Base-by-base conservation (phyloP, 352 stramenopile genomes). In the Phytophthora ramorum region DNA sequence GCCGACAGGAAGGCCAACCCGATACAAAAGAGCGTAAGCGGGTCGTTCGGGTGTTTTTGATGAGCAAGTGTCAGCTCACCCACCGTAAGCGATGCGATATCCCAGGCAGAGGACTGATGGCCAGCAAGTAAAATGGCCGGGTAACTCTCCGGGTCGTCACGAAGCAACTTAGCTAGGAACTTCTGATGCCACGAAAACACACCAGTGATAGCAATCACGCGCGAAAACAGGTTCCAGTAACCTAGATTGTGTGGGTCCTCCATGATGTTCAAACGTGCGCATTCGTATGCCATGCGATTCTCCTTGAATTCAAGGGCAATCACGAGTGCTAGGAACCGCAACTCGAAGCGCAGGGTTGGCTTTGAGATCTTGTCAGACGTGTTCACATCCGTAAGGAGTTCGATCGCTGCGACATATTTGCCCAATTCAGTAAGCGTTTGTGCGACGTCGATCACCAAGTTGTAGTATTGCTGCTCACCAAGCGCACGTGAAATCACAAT, bases 111-210 rank as follows among this genome's bases (percentile, higher is more conserved):
- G 6, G 86, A 96, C 44, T 93, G 88, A 44, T 95, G 88, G 2
- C 88, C 88, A 35, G 86, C 88, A 24, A 96, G 78, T 16, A 96
- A 62, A 40, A 93, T 94, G 1, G 85, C 84, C 7, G 88, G 85
- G 50, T 91, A 94, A 56, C 84, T 92, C 47, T 90, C 75, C 0
- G 88, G 84, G 20, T 95, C 78, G 22, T 95, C 83, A 20, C 83
- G 78, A 7, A 96, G 37, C 10, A 96, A 55, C 67, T 95, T 96
- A 6, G 87, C 85, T 6, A 96, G 51, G 22, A 96, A 96, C 52
- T 96, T 96, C 35, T 96, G 87, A 28, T 96, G 87, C 81, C 83
- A 96, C 12, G 87, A 96, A 68, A 91, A 96, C 3, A 94, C 85
- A 17, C 87, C 87, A 4, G 85, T 94, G 58, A 91, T 88, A 38